Evolutionary conservation across 139 green algal genomes (phyloP), one percentile per base, ranked within the genome.

Genomic region (Coccomyxa sp.): DNA sequence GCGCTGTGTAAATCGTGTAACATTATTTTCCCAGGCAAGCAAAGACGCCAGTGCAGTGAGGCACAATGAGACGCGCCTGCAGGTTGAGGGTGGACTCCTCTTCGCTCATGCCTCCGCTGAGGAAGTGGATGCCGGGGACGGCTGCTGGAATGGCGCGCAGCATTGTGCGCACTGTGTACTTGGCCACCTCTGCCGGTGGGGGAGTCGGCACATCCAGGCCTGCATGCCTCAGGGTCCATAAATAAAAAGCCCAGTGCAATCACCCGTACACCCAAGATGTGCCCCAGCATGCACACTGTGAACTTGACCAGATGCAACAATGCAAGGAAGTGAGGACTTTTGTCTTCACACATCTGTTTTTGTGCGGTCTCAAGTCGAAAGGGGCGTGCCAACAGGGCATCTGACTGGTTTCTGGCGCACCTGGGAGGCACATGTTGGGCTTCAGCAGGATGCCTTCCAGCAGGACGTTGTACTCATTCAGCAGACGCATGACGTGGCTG

Each of bases 401-500:
- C n/a, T n/a, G n/a, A n/a, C n/a, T n/a, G n/a, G n/a, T n/a, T 51
- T 51, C 38, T 51, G 38, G 38, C 38, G 7, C 38, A 51, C 38
- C 38, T 17, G 93, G 91, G 76, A 95, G 87, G 75, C 91, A 88
- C 94, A 98, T 98, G 92, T 96, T 97, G 84, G 95, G 96, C 92
- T 99, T 99, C 77, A 98, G 91, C 83, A 99, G 90, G 86, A 96
- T 98, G 74, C 92, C 94, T 83, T 98, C 71, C 71, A 77, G 21
- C 71, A 77, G 84, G 25, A 98, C 93, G 45, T 94, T 87, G 82
- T 98, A 97, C 89, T 98, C 94, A 78, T 98, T 98, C 32, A 98
- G 92, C 82, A 95, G 75, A 32, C 94, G 86, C 84, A 96, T 92
- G 13, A 97, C 92, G 76, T 96, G 90, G 81, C 80, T 92, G 91